phyloP scores from a whole-genome alignment of 192 early-diverging fungal genomes.

The Coemansia sp. region DNA sequence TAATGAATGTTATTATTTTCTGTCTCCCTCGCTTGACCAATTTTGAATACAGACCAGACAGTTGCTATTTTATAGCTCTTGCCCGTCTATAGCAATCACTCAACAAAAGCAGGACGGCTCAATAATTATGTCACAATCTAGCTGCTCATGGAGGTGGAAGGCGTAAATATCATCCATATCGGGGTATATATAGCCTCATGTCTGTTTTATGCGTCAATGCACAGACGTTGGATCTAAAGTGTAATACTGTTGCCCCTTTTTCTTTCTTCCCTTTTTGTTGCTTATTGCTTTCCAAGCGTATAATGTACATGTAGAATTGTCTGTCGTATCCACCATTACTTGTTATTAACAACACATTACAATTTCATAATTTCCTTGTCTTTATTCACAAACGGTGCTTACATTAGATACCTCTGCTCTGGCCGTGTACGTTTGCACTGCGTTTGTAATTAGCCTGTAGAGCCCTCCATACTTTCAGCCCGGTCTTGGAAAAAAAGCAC shows the following conservation, averaged over 20 bases:
- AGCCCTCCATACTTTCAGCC: neutral
- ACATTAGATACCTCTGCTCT: too few relatives aligned
- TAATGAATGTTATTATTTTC: neutral
- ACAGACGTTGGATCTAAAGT: slow-evolving; percentile 3
- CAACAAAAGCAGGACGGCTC: neutral
- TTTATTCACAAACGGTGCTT: neutral
- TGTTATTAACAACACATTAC: neutral
- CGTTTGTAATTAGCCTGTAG: neutral
- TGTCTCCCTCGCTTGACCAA: neutral
- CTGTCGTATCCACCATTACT: neutral
- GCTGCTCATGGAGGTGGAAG: neutral
- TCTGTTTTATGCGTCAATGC: neutral
- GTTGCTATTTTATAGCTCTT: neutral
- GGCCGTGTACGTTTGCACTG: too few relatives aligned
- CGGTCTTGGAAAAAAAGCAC: neutral
- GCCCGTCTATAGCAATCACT: neutral
- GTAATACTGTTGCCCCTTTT: neutral
- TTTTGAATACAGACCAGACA: neutral
- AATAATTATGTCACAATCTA: neutral
- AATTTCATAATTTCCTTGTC: neutral
- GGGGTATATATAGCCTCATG: neutral
- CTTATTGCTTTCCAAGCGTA: neutral
- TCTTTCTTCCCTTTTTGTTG: neutral
- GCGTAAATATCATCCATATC: neutral
- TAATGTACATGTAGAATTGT: neutral